Conservation (phyloP, 805 yeast species). For the Zygotorulaspora danielsina region DNA sequence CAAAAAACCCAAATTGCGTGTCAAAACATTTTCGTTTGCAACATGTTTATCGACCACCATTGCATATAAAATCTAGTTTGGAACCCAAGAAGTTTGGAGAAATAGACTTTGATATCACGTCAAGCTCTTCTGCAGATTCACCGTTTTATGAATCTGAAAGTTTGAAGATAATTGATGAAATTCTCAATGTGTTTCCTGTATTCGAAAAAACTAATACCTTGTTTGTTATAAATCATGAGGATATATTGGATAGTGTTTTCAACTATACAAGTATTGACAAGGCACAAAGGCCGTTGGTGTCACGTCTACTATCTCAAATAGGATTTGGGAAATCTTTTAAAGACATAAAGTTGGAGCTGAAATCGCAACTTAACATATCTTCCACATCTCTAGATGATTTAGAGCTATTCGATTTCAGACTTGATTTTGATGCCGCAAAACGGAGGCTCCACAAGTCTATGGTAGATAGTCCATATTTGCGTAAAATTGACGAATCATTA, state of each 20-base stretch:
- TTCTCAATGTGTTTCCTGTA: constrained; percentile 61
- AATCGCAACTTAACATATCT: constrained; percentile 67
- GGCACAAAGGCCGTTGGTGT: constrained; percentile 65
- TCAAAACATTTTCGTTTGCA: constrained; percentile 69
- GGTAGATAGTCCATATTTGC: constrained; percentile 65
- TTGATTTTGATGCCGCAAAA: constrained; percentile 62
- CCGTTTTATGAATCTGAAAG: constrained; percentile 82
- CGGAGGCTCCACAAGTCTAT: constrained; percentile 61
- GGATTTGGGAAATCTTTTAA: constrained; percentile 64
- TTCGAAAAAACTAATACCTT: constrained; percentile 52
- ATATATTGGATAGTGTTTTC: constrained; percentile 67
- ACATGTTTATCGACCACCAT: constrained; percentile 71
- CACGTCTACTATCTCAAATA: constrained; percentile 68
- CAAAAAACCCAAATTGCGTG: constrained; percentile 47
- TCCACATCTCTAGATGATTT: constrained; percentile 79
- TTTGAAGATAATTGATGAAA: constrained; percentile 74
- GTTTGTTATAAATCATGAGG: constrained; percentile 75
- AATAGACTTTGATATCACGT: constrained; percentile 77
- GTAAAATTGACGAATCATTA: constrained; percentile 59
- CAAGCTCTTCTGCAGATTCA: constrained; percentile 43
- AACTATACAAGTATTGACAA: constrained; percentile 78
- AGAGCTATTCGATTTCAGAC: constrained; percentile 70
- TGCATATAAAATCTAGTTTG: constrained; percentile 48
- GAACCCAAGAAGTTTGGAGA: constrained; percentile 78
- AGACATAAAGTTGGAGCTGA: constrained; percentile 52